Base-by-base conservation (phyloP, 2,329 filamentous ascomycete species). In the Pseudophaeomoniella oleicola region DNA sequence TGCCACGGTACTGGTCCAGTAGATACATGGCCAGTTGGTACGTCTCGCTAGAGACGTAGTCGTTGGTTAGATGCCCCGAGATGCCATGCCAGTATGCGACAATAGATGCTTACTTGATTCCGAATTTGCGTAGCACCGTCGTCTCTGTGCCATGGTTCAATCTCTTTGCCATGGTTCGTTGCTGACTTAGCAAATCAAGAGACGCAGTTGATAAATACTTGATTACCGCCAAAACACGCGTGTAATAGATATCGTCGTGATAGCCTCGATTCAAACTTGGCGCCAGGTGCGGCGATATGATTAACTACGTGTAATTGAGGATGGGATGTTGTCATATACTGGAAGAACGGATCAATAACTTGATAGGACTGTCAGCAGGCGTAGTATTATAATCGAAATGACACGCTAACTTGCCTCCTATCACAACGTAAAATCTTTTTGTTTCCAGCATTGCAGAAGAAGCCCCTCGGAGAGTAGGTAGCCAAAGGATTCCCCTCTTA, bases 1-100 rank as follows among this genome's bases (percentile, higher is more conserved):
- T 46, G 40, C 42, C 32, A 35, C 44, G 44, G 34, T 46, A 46
- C 35, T 46, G 44, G 40, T 46, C 44, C 36, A 46, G 37, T 43
- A 44, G 34, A 41, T 46, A 41, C 44, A 44, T 46, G 34, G 34
- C 34, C 34, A 36, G 34, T 33, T 36, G 34, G 34, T 36, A 36
- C 22, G 10, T 29, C 22, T 29, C 22, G 22, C 22, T 29, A 29
- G 22, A 29, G 10, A 29, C 22, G 22, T 29, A 13, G 22, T 29
- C 22, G 22, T 29, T 29, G 13, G 22, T 29, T 29, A 29, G 22
- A 29, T 29, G 22, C 22, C 22, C 22, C 22, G 22, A 42, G 31
- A 33, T 43, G 9, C 15, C 13, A 37, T 37, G 37, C 33, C 14
- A 40, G 19, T 35, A 32, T 39, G 37, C n/a, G 15, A 36, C 9